phyloP scores from a whole-genome alignment of 805 yeast genomes.

The Jamesozyma gamospora region DNA sequence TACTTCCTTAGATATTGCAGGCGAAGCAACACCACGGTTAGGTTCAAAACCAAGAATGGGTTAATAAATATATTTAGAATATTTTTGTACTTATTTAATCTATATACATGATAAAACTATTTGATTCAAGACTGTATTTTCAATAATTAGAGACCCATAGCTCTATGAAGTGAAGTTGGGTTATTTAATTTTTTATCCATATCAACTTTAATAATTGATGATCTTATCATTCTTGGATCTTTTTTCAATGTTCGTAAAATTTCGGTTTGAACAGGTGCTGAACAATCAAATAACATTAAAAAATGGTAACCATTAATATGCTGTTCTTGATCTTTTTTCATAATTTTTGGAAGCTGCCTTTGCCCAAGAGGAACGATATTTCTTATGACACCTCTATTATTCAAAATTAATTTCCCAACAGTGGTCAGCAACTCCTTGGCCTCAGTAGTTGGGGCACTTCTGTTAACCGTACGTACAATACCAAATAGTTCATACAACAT shows the following conservation, averaged over 20 bases:
- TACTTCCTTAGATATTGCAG: constrained; percentile 21
- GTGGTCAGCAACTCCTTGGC: constrained; percentile 58
- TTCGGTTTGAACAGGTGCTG: constrained; percentile 79
- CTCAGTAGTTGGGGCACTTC: constrained; percentile 42
- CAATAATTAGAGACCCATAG: constrained; percentile 22
- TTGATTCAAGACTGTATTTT: no score
- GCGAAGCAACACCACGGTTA: constrained; percentile 3
- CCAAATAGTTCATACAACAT: constrained; percentile 91
- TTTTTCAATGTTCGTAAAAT: constrained; percentile 66
- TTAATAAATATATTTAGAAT: no score
- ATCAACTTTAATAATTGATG: constrained; percentile 58
- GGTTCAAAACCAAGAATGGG: constrained; percentile 2
- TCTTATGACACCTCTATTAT: constrained; percentile 91
- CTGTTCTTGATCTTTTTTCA: constrained; percentile 76
- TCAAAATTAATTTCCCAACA: constrained; percentile 70
- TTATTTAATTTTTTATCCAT: constrained; percentile 43
- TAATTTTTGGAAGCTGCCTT: constrained; percentile 60
- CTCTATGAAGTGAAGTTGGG: constrained; percentile 47
- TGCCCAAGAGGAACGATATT: constrained; percentile 72
- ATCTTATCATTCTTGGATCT: constrained; percentile 86
- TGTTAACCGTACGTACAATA: constrained; percentile 69
- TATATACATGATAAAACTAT: not conserved
- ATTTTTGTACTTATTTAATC: no score
- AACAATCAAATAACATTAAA: constrained; percentile 75
- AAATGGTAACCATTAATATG: constrained; percentile 90